A percentile compares a stretch with the other conserved stretches of the same genome.
Conservation (phyloP, 306 rosid species). For the Vigna radiata region DNA sequence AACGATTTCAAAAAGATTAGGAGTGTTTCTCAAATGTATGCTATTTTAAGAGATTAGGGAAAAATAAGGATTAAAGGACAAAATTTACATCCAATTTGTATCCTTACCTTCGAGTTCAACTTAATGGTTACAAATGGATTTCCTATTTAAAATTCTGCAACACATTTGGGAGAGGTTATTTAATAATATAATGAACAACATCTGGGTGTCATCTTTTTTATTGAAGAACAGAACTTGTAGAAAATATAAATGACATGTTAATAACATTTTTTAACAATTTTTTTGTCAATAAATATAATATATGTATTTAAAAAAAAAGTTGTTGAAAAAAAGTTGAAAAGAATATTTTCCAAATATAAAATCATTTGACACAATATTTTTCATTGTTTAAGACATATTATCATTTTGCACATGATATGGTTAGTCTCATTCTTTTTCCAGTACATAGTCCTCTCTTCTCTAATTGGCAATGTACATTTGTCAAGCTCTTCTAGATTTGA, state of each 20-base stretch:
- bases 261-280: too few species aligned
- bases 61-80: neutral
- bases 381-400: constrained; percentile 22
- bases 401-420: constrained; percentile 17
- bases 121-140: neutral
- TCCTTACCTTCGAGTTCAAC: neutral
- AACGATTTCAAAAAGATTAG: constrained; percentile 13
- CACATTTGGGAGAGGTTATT: neutral
- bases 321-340: too few species aligned
- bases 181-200: neutral
- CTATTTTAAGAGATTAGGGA: neutral
- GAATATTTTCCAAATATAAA: neutral
- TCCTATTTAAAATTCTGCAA: neutral
- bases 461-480: constrained; percentile 1
- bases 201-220: neutral
- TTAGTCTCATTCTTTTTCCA: constrained; percentile 16
- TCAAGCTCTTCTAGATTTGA: constrained; percentile 2
- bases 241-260: neutral
- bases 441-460: neutral
- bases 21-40: constrained; percentile 6
- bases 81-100: neutral
- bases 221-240: neutral
- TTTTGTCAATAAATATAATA: too few species aligned
- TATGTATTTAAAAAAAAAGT: too few species aligned
- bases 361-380: constrained; percentile 5